Evolutionary conservation across 306 rosid genomes (phyloP).

Genomic region (Morella rubra): DNA sequence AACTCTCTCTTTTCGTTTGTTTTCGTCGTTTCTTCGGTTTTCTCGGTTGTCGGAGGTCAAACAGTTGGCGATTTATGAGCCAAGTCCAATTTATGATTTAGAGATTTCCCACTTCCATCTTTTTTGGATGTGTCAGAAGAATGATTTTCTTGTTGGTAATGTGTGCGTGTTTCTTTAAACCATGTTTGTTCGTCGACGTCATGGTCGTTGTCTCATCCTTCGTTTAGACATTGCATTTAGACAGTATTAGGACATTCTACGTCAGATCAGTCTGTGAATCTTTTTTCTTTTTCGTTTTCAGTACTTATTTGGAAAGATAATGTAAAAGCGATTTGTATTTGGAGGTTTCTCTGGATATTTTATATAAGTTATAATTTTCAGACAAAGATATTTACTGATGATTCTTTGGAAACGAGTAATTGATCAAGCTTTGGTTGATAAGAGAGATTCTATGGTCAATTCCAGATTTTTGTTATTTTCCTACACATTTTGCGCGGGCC

Average conservation of each 20-base stretch:
- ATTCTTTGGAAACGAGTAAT: neutral
- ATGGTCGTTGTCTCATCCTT: too few species aligned
- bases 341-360: neutral
- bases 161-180: neutral
- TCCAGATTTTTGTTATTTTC: neutral
- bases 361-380: neutral
- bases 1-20: neutral
- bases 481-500: neutral
- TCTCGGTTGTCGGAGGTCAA: neutral
- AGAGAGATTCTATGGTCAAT: neutral
- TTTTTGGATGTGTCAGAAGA: neutral
- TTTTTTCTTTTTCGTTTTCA: neutral
- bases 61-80: too few species aligned
- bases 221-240: too few species aligned
- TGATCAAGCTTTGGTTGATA: neutral
- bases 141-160: neutral
- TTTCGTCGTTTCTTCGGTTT: neutral
- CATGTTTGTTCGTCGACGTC: too few species aligned
- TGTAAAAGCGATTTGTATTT: neutral
- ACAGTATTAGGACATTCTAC: neutral
- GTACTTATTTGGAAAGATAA: neutral
- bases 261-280: neutral
- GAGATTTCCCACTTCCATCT: neutral
- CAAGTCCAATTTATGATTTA: neutral
- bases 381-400: neutral